Evolutionary conservation across 1,284 basidiomycete species (phyloP), one percentile per base, ranked within the genome.

Genomic region (Spongispora temasekensis): DNA sequence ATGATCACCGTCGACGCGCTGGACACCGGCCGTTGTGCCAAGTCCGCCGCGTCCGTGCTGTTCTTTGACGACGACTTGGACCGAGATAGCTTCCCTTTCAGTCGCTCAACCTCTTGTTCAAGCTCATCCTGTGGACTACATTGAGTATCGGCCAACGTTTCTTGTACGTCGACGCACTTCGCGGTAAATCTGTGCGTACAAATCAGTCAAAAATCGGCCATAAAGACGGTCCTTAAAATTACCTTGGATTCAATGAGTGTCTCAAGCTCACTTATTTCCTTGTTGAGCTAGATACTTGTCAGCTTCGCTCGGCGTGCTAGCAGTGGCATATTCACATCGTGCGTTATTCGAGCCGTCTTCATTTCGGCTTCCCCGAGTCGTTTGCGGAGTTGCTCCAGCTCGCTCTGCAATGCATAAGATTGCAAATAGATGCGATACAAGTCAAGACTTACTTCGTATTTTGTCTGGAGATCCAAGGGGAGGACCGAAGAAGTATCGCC

Each of bases 191-290:
- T 91, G 46, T 32, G n/a, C n/a, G 13, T 8, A 44, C 30, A 53
- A 21, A 42, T 76, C 21, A 72, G 64, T 52, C 44, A 31, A 7
- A 25, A 6, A 28, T 35, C 25, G 21, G 48, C 13, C 31, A 37
- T 35, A n/a, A 31, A 51, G 15, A 31, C 28, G 10, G 10, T 57
- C 55, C 30, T 34, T 9, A 10, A 58, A 57, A 78, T 56, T 62
- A 89, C 86, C 86, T 97, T 97, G 59, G 92, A 86, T 75, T 97
- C 95, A 37, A 97, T 88, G 50, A 97, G 80, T 59, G 88, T 84
- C 75, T 97, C 95, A 25, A 97, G 82, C 72, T 97, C 94, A 56
- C 88, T 86, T 55, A 97, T 92, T 76, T 97, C 94, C 70, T 94
- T 93, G 76, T 94, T 92, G 63, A 94, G 83, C 91, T 95, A 67